Base-by-base conservation (phyloP, 768 basidiomycete genomes). In the Saitozyma podzolica region DNA sequence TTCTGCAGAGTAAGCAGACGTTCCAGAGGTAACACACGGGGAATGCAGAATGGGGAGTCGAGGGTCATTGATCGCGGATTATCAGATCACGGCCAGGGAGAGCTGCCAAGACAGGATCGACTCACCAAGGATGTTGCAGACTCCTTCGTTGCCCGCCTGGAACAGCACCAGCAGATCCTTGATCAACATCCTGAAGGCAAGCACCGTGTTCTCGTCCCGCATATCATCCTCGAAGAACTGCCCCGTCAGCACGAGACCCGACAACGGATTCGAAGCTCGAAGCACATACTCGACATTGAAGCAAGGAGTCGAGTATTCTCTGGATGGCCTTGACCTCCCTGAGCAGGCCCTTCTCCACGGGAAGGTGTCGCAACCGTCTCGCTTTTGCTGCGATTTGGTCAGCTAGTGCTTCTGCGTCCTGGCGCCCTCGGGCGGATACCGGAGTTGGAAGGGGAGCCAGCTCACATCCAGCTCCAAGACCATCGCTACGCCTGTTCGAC, bases 221-320 rank as follows among this genome's bases (percentile, higher is more conserved):
- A 97, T 82, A 73, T 96, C 88, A 68, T 97, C 95, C 48, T 92
- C 80, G 76, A 95, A 99, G 80, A 98, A 96, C 91, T 96, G n/a
- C 29, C 41, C 41, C 9, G 49, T 66, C 3, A 47, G 62, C 43
- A 51, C 37, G n/a, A 29, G 43, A 13, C 54, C 9, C 49, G 13
- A 45, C 54, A n/a, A 16, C 16, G 10, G 17, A 50, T 49, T 5
- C 58, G 13, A 19, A 3, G 29, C 20, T 5, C 58, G 13, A 19
- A 3, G 29, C 20, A 19, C 37, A 42, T 55, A 94, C 92, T 77
- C 89, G 85, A 78, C 92, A 92, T 77, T 91, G 90, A 40, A 93
- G 85, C 66, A 98, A 81, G 0, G 89, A 78, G 76, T 95, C 92
- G 70, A 98, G 88, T 86, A 92, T 88, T 70, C 83, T 84, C 80